Evolutionary conservation across 1,284 basidiomycete genomes (phyloP), one percentile per base, ranked within the genome.

Genomic region (Schizophyllum commune): DNA sequence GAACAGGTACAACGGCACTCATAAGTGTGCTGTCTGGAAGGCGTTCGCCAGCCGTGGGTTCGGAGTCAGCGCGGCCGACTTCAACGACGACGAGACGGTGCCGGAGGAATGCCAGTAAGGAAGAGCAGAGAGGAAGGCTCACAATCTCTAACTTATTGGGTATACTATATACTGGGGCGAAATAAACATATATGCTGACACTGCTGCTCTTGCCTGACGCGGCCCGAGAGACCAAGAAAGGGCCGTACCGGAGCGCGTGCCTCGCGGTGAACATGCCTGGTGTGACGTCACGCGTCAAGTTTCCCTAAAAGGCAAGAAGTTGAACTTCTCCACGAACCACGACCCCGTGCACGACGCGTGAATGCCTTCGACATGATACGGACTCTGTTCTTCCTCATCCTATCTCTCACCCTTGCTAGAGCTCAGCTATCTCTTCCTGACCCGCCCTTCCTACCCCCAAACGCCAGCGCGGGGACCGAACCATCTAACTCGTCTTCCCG

Each of bases 371-470:
- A 11, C 51, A 72, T 73, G 70, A 64, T 67, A 66, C 55, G 55
- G 56, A 22, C 55, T 21, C 34, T 62, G 64, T 39, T 57, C 55
- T 61, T 66, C 56, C 62, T 68, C 58, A 60, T 67, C 27, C 61
- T 66, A 17, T 64, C 65, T 21, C 52, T 67, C 47, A 57, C 67
- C 39, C 63, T 67, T 51, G 70, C 68, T 34, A 58, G 66, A 32
- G 82, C 83, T 17, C 89, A 91, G 69, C 65, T 91, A 2, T 64
- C 83, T n/a, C 78, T 89, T 15, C 88, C 88, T 4, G 74, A 77
- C 20, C 75, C 84, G 11, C 79, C 85, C 13, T 90, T 78, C 65
- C 67, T 83, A 2, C 89, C 89, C 6, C 89, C 88, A 1, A 79
- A 85, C 62, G 72, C 83, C 6, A 78, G 86, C 9, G 73, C 78